Evolutionary conservation across 1,284 basidiomycete genomes (phyloP), one percentile per base, ranked within the genome.

Genomic region (Flammula alnicola): DNA sequence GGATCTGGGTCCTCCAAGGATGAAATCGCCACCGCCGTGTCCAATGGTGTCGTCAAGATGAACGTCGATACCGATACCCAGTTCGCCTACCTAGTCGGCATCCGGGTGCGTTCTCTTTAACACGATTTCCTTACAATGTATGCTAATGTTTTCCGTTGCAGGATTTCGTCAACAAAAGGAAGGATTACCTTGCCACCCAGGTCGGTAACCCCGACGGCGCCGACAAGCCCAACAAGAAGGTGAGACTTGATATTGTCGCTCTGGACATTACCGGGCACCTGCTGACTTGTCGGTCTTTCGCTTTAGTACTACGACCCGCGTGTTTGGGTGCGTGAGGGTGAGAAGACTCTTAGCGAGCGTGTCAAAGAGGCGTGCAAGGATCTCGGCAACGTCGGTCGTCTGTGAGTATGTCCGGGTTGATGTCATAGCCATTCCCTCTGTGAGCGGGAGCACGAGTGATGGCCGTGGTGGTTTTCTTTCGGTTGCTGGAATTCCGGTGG

Each of bases 201-300:
- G 91, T 95, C 60, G 95, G 95, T 52, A 97, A 96, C 80, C 95
- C 95, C 43, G 94, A 97, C 16, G 93, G 92, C 36, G 68, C 84
- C 20, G 93, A 96, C 75, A 95, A 95, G 80, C 95, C 95, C 56
- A 97, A 97, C 86, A 97, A 98, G 90, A 98, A 97, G 86, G 88
- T 86, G 49, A 31, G 49, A n/a, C 20, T 3, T 8, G 4, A 11
- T 17, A 4, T 3, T 7, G 26, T 19, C 6, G 7, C 23, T n/a
- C 11, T 45, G 20, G 23, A 17, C 16, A 25, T 22, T 4, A 5
- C 17, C 5, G n/a, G 14, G 36, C 46, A 10, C 25, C 11, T 20
- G 6, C 5, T 37, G 19, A 27, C 48, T 43, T 27, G 29, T 49
- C 45, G 47, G 30, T 11, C n/a, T 30, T n/a, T 53, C 33, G 27